phyloP scores from a whole-genome alignment of 163 green algal species.

The Smithsoniella earleae region DNA sequence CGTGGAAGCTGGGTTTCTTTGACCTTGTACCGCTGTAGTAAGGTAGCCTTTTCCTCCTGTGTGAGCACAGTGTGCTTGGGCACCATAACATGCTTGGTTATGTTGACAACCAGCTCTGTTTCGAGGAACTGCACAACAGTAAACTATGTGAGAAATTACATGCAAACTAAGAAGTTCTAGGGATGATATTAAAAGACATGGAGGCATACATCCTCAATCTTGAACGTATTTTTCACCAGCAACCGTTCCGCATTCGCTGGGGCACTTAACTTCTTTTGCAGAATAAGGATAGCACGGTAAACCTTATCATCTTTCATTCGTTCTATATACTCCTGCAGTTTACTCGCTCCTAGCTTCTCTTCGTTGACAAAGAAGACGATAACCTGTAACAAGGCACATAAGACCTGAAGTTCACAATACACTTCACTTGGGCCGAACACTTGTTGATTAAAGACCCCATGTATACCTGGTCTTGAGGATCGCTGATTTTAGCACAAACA shows the following conservation, averaged over 20 bases:
- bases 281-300: conserved; percentile 54
- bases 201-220: conserved; percentile 50
- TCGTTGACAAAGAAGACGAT: conserved; percentile 96
- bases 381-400: conserved; percentile 61
- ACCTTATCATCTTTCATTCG: conserved; percentile 83
- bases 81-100: conserved; percentile 84
- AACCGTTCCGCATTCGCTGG: conserved; percentile 1
- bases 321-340: conserved; percentile 50
- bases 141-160: too few species aligned
- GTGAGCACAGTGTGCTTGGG: conserved; percentile 80
- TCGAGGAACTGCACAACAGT: conserved; percentile 71
- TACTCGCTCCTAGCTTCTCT: conserved; percentile 89
- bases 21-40: conserved; percentile 87
- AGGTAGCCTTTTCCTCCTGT: conserved; percentile 76
- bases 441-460: too few species aligned
- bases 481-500: background rate
- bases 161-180: too few species aligned
- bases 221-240: conserved; percentile 49
- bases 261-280: conserved; percentile 23
- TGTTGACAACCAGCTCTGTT: conserved; percentile 92
- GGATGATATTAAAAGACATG: too few species aligned
- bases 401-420: too few species aligned
- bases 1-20: conserved; percentile 92
- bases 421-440: too few species aligned
- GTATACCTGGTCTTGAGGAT: conserved; percentile 14